phyloP scores from a whole-genome alignment of 345 rosid species.

The Rhizophora mangle region DNA sequence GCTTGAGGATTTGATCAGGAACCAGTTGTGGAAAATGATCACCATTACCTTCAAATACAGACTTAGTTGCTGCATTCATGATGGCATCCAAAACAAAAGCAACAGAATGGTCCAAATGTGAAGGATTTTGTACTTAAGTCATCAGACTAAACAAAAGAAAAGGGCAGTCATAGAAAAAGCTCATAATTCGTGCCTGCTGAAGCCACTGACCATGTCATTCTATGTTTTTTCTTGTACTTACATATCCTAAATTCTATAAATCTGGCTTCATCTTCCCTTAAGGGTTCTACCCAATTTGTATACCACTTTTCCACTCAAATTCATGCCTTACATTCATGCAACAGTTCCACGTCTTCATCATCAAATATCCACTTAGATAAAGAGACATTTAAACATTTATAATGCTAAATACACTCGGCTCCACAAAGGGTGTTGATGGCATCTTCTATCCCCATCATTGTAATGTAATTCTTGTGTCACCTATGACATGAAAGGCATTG shows the following conservation, averaged over 20 bases:
- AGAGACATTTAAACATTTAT: too few relatives aligned
- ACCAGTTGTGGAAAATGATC: conserved; percentile 51
- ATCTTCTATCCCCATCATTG: too few relatives aligned
- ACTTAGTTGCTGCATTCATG: conserved; percentile 12
- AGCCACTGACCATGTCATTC: neutral
- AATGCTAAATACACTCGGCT: too few relatives aligned
- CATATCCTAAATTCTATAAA: neutral
- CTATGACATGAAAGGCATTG: too few relatives aligned
- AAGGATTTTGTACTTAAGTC: neutral
- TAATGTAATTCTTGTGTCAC: too few relatives aligned
- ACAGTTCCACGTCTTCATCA: too few relatives aligned
- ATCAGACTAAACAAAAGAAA: neutral
- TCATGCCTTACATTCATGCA: too few relatives aligned
- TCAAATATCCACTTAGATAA: too few relatives aligned
- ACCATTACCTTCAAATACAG: conserved; percentile 49
- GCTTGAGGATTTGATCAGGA: conserved; percentile 83
- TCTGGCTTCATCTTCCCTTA: neutral
- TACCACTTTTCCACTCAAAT: neutral
- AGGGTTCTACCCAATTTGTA: too few relatives aligned
- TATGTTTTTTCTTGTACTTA: neutral
- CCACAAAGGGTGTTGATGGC: too few relatives aligned
- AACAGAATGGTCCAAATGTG: neutral
- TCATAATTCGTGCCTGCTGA: neutral
- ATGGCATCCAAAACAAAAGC: neutral
- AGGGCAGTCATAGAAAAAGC: neutral